phyloP scores from a whole-genome alignment of 2,329 filamentous ascomycete species.

The Botrytis tulipae region DNA sequence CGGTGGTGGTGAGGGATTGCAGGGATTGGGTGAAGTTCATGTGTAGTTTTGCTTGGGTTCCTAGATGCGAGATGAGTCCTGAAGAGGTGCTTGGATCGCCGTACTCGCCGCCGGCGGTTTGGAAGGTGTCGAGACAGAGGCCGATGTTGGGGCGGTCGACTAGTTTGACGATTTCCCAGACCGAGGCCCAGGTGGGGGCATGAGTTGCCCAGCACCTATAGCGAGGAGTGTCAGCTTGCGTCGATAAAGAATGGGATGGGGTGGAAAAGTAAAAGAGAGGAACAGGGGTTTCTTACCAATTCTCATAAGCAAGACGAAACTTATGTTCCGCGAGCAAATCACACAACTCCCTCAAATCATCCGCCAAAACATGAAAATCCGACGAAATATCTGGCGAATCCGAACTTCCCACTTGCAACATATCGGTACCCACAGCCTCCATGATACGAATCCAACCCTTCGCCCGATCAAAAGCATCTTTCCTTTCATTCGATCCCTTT shows the following conservation, averaged over 20 bases:
- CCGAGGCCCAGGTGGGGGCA: conserved; percentile 65
- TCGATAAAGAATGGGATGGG: neutral
- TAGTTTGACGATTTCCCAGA: conserved; percentile 64
- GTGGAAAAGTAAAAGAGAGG: neutral
- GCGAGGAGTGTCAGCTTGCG: neutral
- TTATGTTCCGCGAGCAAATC: conserved; percentile 57
- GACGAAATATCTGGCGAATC: conserved; percentile 12
- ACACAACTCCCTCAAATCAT: conserved; percentile 63
- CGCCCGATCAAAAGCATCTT: conserved; percentile 62
- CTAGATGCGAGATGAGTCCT: conserved; percentile 53
- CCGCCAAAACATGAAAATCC: conserved; percentile 48
- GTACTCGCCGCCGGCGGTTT: conserved; percentile 70
- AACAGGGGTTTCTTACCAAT: conserved; percentile 48
- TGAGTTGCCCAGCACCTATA: conserved; percentile 68
- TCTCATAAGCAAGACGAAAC: conserved; percentile 70
- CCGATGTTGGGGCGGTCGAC: conserved; percentile 67
- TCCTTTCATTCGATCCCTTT: conserved; percentile 53
- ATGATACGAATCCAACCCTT: conserved; percentile 69
- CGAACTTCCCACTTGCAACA: conserved; percentile 57
- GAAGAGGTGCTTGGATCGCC: conserved; percentile 65
- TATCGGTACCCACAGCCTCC: conserved; percentile 65
- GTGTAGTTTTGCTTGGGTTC: conserved; percentile 45
- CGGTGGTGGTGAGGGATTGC: conserved; percentile 51
- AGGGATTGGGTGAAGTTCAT: conserved; percentile 54
- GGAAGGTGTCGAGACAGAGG: conserved; percentile 76